These are phyloP conservation scores for Salinomyces thailandicus DNA, from an alignment of 2,329 filamentous ascomycete genomes.

Conservation along the genomic window DNA sequence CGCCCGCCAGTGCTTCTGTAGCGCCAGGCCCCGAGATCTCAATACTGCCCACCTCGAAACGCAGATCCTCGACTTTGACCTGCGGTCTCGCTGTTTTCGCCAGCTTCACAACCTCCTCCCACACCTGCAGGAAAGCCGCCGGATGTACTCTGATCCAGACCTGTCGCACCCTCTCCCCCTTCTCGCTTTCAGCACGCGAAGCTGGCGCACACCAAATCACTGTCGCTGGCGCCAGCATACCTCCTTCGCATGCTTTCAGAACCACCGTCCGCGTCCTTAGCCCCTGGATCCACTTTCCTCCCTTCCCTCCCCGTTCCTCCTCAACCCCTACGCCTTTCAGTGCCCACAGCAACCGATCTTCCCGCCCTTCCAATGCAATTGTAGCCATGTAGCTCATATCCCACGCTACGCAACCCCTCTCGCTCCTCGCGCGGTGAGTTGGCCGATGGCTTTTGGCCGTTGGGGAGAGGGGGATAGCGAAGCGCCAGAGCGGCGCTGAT, in stretches of 20 bases:
- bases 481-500: constrained; percentile 75
- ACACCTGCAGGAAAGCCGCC: constrained; percentile 61
- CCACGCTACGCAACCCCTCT: constrained; percentile 74
- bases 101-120: constrained; percentile 50
- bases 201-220: constrained; percentile 60
- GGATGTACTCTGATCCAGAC: constrained; percentile 72
- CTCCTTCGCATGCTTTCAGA: constrained; percentile 41
- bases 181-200: background rate
- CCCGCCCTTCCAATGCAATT: constrained; percentile 61
- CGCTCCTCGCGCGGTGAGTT: constrained; percentile 67
- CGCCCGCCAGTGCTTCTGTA: constrained; percentile 63
- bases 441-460: constrained; percentile 83
- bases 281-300: constrained; percentile 60
- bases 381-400: constrained; percentile 92
- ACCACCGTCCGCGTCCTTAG: constrained; percentile 46
- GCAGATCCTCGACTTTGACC: constrained; percentile 56
- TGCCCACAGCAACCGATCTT: constrained; percentile 53
- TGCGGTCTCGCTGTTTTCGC: constrained; percentile 51
- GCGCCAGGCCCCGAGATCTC: constrained; percentile 63
- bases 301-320: constrained; percentile 50
- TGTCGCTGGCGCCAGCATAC: constrained; percentile 59
- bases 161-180: constrained; percentile 36
- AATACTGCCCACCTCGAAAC: constrained; percentile 64
- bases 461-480: constrained; percentile 72
- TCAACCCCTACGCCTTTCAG: constrained; percentile 49